phyloP scores from a whole-genome alignment of 257 asterid species.

The Solanum arcanum region DNA sequence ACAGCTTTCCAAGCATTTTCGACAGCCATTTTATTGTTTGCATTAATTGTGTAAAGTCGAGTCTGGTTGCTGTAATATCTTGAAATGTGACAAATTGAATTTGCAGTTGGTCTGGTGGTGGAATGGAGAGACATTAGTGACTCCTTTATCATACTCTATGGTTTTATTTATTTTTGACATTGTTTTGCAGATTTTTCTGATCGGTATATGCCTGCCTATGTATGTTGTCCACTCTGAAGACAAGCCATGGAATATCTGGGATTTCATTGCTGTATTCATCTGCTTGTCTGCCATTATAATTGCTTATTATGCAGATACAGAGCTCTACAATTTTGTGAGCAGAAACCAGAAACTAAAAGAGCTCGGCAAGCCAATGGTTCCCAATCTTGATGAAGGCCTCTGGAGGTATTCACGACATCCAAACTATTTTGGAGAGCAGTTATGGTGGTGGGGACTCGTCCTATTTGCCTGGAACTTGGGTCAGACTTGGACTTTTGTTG shows the following conservation, averaged over 20 bases:
- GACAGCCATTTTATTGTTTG: neutral
- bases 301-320: constrained; percentile 76
- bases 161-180: neutral
- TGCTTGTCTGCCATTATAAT: constrained; percentile 54
- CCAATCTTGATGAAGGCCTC: constrained; percentile 61
- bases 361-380: constrained; percentile 39
- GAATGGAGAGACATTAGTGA: neutral
- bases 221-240: constrained; percentile 50
- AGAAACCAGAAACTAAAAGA: constrained; percentile 35
- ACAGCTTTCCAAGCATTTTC: neutral
- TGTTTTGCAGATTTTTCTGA: constrained; percentile 50
- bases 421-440: constrained; percentile 88
- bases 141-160: neutral
- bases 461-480: constrained; percentile 71
- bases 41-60: neutral
- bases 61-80: neutral
- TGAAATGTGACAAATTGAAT: neutral
- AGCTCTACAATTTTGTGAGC: constrained; percentile 56
- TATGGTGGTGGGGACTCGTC: constrained; percentile 97
- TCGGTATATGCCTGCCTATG: constrained; percentile 78
- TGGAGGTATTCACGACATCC: constrained; percentile 89
- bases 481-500: constrained; percentile 44
- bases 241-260: constrained; percentile 41
- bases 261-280: constrained; percentile 32
- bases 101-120: neutral